phyloP scores from a whole-genome alignment of 768 basidiomycete genomes.

The Mycena galopus region DNA sequence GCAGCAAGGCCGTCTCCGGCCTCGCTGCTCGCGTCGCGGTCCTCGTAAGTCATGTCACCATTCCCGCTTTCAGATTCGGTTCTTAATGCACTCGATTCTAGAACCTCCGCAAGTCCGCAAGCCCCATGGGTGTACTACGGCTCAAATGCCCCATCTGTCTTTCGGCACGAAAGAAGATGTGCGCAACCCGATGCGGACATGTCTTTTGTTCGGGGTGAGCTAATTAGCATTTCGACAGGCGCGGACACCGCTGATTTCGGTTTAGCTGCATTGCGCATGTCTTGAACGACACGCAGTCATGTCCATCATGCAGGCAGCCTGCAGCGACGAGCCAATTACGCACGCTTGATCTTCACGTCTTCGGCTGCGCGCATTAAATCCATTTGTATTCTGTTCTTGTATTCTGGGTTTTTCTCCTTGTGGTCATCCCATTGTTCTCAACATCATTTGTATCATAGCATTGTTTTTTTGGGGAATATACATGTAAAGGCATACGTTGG shows the following conservation, averaged over 20 bases:
- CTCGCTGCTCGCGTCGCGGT: background rate
- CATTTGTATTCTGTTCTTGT: no score
- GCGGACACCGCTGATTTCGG: background rate
- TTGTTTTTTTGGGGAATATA: background rate
- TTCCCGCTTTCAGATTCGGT: background rate
- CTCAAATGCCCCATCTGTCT: constrained; percentile 48
- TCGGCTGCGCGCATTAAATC: background rate
- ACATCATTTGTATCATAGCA: constrained; percentile 21
- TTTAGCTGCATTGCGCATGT: constrained; percentile 28
- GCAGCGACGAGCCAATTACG: constrained; percentile 22
- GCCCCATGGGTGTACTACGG: constrained; percentile 25
- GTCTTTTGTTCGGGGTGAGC: constrained; percentile 50
- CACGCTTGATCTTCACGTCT: constrained; percentile 15
- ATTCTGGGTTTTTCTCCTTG: background rate
- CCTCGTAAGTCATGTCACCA: background rate
- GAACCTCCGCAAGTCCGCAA: constrained; percentile 14
- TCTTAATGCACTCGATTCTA: background rate
- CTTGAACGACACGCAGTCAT: constrained; percentile 19
- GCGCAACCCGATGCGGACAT: constrained; percentile 48
- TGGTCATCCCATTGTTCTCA: background rate
- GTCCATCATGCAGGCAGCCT: constrained; percentile 33
- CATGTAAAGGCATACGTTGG: no score
- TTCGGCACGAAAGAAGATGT: constrained; percentile 37
- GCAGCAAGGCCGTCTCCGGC: background rate
- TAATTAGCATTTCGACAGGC: background rate